These are phyloP conservation scores for Teunomyces aglyptinius DNA, from an alignment of 805 yeast species.

Conservation along the genomic window DNA sequence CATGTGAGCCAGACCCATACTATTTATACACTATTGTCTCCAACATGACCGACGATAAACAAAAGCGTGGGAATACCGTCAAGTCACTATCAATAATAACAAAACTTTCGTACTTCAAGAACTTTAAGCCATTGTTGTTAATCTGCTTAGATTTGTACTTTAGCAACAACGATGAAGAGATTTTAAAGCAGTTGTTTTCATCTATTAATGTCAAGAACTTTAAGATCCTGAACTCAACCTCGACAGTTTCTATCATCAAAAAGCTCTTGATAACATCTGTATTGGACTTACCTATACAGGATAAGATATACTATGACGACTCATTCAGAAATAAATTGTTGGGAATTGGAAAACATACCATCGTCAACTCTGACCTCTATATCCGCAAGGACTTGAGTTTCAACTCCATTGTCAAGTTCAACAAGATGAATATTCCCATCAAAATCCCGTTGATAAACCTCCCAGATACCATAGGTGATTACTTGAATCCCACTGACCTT, in stretches of 20 bases:
- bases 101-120: slow-evolving; percentile 48
- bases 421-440: slow-evolving; percentile 44
- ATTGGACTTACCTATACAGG: slow-evolving; percentile 41
- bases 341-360: slow-evolving; percentile 23
- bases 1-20: slow-evolving; percentile 42
- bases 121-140: slow-evolving; percentile 57
- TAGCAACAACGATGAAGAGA: slow-evolving; percentile 15
- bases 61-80: slow-evolving; percentile 58
- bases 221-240: slow-evolving; percentile 13
- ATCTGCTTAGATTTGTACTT: slow-evolving; percentile 52
- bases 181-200: slow-evolving; percentile 28
- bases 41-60: slow-evolving; percentile 43
- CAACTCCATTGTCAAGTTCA: slow-evolving; percentile 38
- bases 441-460: slow-evolving; percentile 40
- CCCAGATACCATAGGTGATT: slow-evolving; percentile 45
- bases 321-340: slow-evolving; percentile 34
- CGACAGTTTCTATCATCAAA: slow-evolving; percentile 28
- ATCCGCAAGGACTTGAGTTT: slow-evolving; percentile 44
- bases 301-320: slow-evolving; percentile 40
- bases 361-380: slow-evolving; percentile 32
- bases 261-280: slow-evolving; percentile 41
- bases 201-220: slow-evolving; percentile 34
- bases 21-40: slow-evolving; percentile 56
- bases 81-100: slow-evolving; percentile 61
- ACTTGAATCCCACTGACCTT: slow-evolving; percentile 44